Conservation (phyloP, 1,139 yeast species). For the Pichiaceae sp. region DNA sequence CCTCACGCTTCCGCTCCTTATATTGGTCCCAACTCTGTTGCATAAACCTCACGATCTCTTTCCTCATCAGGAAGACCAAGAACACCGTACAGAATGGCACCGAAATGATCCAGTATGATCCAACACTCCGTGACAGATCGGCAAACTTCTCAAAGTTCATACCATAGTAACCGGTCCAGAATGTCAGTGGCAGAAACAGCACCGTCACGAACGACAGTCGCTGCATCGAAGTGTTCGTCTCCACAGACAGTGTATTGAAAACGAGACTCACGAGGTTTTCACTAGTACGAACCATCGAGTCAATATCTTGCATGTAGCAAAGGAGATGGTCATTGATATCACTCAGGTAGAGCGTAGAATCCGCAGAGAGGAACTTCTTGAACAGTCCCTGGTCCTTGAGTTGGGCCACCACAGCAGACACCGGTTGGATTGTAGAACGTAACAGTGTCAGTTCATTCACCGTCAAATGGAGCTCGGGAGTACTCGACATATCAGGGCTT, state of each 20-base stretch:
- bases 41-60: conserved; percentile 7
- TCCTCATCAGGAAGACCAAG: conserved; percentile 26
- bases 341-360: conserved; percentile 31
- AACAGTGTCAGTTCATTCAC: conserved; percentile 40
- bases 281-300: conserved; percentile 40
- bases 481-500: conserved; percentile 39
- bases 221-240: conserved; percentile 42
- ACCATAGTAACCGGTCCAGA: conserved; percentile 51
- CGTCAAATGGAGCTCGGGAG: conserved; percentile 42
- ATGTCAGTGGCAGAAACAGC: conserved; percentile 43
- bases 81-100: conserved; percentile 38
- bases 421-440: conserved; percentile 35
- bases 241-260: conserved; percentile 45
- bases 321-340: conserved; percentile 48
- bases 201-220: conserved; percentile 44
- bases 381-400: conserved; percentile 29
- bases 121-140: conserved; percentile 32
- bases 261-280: conserved; percentile 40
- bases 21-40: too few relatives aligned
- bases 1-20: too few relatives aligned
- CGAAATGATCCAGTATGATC: conserved; percentile 44
- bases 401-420: conserved; percentile 35
- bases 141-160: conserved; percentile 47
- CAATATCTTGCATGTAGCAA: conserved; percentile 40
- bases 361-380: conserved; percentile 24